These are phyloP conservation scores for Pseudomonodictys pantanalensis DNA, from an alignment of 495 filamentous ascomycete species.

Conservation along the genomic window DNA sequence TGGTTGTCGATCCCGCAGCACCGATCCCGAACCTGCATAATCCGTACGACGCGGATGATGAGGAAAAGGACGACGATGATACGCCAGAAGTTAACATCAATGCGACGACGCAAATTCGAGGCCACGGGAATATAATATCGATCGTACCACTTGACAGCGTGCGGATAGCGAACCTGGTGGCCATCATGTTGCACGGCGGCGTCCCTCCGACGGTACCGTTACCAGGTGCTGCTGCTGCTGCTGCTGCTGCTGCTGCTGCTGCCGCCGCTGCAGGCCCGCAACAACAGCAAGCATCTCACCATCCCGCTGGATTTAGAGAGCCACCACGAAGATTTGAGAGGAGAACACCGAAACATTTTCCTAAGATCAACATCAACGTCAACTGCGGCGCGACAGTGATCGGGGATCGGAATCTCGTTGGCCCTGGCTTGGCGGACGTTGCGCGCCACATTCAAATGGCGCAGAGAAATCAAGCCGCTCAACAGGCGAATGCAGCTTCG, in stretches of 20 bases:
- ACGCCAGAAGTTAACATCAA: conserved; percentile 15
- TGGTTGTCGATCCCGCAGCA: conserved; percentile 7
- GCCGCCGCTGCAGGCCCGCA: neutral
- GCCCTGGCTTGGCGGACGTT: conserved; percentile 1
- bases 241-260: neutral
- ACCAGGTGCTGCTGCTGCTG: neutral
- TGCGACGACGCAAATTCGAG: conserved; percentile 13
- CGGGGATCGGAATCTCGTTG: conserved; percentile 23
- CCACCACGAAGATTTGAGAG: neutral
- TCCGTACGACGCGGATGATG: conserved; percentile 4
- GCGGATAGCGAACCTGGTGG: conserved; percentile 3
- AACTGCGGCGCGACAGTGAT: conserved; percentile 21
- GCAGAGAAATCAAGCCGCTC: neutral
- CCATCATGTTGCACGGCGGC: neutral
- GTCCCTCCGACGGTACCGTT: neutral
- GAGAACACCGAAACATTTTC: neutral
- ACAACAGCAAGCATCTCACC: neutral
- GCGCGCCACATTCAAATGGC: conserved; percentile 8
- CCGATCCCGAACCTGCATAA: conserved; percentile 12
- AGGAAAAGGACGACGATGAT: conserved; percentile 5
- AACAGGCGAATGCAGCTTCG: neutral
- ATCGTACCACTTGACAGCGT: neutral
- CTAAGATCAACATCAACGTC: conserved; percentile 15
- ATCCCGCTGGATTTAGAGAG: neutral
- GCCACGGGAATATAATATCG: conserved; percentile 18